Percentiles rank a stretch among this genome's conserved stretches.
Conservation (phyloP, 108 stramenopile species). For the Skeletonema marinoi region DNA sequence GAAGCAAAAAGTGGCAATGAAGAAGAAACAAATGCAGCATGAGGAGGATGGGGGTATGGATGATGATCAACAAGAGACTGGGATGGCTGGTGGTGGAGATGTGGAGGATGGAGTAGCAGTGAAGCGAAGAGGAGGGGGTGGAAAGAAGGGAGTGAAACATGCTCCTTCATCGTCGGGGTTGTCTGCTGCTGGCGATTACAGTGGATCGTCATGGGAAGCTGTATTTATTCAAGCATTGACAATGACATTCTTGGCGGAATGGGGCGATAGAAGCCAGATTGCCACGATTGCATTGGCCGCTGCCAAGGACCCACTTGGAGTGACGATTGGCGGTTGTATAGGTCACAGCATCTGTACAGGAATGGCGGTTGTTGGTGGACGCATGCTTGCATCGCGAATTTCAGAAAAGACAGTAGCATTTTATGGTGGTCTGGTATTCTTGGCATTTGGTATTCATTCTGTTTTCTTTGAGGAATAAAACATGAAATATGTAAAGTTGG, state of each 20-base stretch:
- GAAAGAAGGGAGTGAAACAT: slow-evolving; percentile 23
- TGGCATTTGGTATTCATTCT: slow-evolving; percentile 93
- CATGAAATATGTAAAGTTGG: background rate
- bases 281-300: slow-evolving; percentile 98
- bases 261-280: slow-evolving; percentile 99
- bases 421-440: slow-evolving; percentile 91
- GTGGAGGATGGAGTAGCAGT: slow-evolving; percentile 35
- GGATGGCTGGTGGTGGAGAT: slow-evolving; percentile 24
- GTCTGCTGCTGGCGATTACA: slow-evolving; percentile 41
- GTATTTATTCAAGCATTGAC: slow-evolving; percentile 90
- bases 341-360: slow-evolving; percentile 98
- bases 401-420: slow-evolving; percentile 92
- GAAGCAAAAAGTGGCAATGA: slow-evolving; percentile 59
- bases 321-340: slow-evolving; percentile 93
- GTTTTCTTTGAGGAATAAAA: slow-evolving; percentile 79
- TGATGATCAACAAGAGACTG: slow-evolving; percentile 29
- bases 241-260: slow-evolving; percentile 99
- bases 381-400: slow-evolving; percentile 96
- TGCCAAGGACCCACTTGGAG: slow-evolving; percentile 95
- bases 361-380: slow-evolving; percentile 96
- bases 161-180: slow-evolving; percentile 34
- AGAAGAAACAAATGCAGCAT: slow-evolving; percentile 29
- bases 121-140: slow-evolving; percentile 23
- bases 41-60: slow-evolving; percentile 4
- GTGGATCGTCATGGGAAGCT: slow-evolving; percentile 48